These are phyloP conservation scores for Fusarium sp. DNA, from an alignment of 2,329 filamentous ascomycete genomes.

Conservation along the genomic window DNA sequence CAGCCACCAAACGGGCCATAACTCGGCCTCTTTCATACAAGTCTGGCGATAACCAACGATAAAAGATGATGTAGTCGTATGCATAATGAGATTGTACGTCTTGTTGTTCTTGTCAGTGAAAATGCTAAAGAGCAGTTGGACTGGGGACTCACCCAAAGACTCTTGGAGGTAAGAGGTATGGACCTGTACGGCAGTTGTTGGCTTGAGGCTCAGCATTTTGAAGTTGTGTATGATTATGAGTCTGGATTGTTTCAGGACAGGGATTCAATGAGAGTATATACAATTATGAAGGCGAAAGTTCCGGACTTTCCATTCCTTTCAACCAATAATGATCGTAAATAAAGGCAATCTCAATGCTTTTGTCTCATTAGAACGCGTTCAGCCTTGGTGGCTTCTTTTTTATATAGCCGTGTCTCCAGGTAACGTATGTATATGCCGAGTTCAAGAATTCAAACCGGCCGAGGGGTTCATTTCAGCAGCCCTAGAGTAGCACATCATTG, in stretches of 20 bases:
- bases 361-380: neutral
- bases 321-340: too few relatives aligned
- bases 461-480: neutral
- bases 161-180: neutral
- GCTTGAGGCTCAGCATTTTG: conserved; percentile 2
- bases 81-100: neutral
- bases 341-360: too few relatives aligned
- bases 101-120: neutral
- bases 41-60: conserved; percentile 23
- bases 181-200: neutral
- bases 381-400: neutral
- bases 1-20: conserved; percentile 22
- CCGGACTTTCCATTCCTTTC: neutral
- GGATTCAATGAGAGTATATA: neutral
- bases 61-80: conserved; percentile 31
- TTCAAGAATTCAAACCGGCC: neutral
- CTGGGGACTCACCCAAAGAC: neutral
- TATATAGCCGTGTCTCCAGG: neutral
- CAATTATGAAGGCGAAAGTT: neutral
- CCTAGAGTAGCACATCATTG: conserved; percentile 7
- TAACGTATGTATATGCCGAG: neutral
- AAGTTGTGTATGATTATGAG: rapidly evolving
- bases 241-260: rapidly evolving
- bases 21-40: conserved; percentile 22
- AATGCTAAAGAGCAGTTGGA: rapidly evolving